These are phyloP conservation scores for Breynia disticha DNA, from an alignment of 441 rosid genomes.

Conservation along the genomic window DNA sequence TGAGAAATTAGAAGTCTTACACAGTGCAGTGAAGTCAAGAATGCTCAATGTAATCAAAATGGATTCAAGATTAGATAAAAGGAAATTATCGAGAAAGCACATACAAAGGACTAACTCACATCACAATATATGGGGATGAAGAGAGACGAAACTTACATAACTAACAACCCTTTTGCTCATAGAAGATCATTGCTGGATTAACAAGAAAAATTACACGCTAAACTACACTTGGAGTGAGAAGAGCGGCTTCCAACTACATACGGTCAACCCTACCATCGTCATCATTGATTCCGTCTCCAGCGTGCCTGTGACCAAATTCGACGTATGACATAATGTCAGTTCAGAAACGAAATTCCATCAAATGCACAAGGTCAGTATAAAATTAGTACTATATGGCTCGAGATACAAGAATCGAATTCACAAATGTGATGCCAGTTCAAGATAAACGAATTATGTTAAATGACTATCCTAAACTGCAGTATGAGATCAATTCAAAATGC, in stretches of 20 bases:
- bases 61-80: constrained; percentile 10
- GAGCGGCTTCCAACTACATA: constrained; percentile 21
- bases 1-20: too few relatives aligned
- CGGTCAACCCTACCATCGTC: constrained; percentile 47
- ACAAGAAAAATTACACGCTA: constrained; percentile 22
- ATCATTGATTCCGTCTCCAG: constrained; percentile 45
- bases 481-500: too few relatives aligned
- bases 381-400: too few relatives aligned
- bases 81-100: constrained; percentile 7
- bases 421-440: too few relatives aligned
- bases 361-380: too few relatives aligned
- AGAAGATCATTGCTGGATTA: constrained; percentile 14
- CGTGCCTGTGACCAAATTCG: constrained; percentile 38
- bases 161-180: constrained; percentile 3
- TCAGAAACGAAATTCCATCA: neutral
- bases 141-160: constrained; percentile 16
- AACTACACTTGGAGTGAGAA: constrained; percentile 17
- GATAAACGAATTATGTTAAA: too few relatives aligned
- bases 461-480: too few relatives aligned
- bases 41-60: neutral
- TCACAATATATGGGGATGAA: constrained; percentile 5
- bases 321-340: neutral
- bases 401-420: too few relatives aligned
- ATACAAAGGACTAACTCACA: constrained; percentile 12
- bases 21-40: too few relatives aligned